Base-by-base conservation (phyloP, 768 basidiomycete species). In the Rhizopogon vulgaris region DNA sequence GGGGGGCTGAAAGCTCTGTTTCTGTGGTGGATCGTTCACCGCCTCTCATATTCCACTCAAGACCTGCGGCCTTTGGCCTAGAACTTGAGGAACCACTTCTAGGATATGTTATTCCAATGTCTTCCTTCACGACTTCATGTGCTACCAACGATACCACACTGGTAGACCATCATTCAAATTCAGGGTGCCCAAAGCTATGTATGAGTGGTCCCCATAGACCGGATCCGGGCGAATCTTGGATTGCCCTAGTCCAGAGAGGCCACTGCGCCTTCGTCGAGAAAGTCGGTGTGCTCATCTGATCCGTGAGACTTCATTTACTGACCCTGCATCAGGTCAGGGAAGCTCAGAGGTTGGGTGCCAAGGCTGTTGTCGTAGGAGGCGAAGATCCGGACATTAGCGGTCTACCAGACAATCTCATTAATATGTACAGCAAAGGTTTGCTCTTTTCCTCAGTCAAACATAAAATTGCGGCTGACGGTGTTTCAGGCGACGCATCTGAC, bases 331-430 rank as follows among this genome's bases (percentile, higher is more conserved):
- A 68, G 66, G 60, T 84, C 36, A 71, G 85, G 43, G 81, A 83
- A 58, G 87, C 84, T 6, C 78, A 83, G 62, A 58, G 63, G 40
- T 71, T 90, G 18, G 94, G 94, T 9, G 94, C 94, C 5, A 80
- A 74, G 59, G 95, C 85, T 4, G 85, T 96, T 41, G 84, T 98
- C n/a, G 90, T 98, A 7, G 95, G 94, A 36, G 94, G 94, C 34
- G 78, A 84, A 57, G 74, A 84, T 59, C 84, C 84, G 17, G 79
- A 77, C 17, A 62, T 76, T 52, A 78, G 75, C 34, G 89, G 83
- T 6, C 78, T 78, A 56, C 80, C 92, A 34, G 85, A 93, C 62
- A 76, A 80, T 25, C 74, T 96, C 55, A 78, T 94, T 48, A 92
- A 88, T 60, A 94, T 96, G 90, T 96, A 89, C 70, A 90, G 87